Evolutionary conservation across 441 rosid genomes (phyloP).

Genomic region (Sinapis alba): DNA sequence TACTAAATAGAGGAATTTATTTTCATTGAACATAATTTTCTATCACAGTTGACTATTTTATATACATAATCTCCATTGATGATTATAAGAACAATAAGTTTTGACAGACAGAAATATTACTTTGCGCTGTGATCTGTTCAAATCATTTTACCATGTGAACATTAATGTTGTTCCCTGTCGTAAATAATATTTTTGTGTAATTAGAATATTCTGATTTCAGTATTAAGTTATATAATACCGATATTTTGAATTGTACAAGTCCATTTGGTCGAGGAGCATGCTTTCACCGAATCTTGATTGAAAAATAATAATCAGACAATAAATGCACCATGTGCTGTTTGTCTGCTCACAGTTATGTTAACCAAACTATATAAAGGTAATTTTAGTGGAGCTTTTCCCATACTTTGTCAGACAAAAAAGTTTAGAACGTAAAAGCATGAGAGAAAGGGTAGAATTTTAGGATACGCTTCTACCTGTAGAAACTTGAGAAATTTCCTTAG

Average conservation of each 20-base stretch:
- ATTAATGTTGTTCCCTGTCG: too few species aligned
- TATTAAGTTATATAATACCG: too few species aligned
- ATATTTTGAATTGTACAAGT: conserved; percentile 23
- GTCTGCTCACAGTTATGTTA: conserved; percentile 20
- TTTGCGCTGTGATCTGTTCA: conserved; percentile 10
- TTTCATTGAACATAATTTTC: neutral
- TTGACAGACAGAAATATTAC: neutral
- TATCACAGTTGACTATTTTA: neutral
- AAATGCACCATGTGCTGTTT: conserved; percentile 28
- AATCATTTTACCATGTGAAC: conserved; percentile 29
- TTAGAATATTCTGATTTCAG: too few species aligned
- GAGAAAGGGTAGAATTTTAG: too few species aligned
- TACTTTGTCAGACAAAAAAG: too few species aligned
- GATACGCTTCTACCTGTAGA: too few species aligned
- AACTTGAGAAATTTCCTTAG: too few species aligned
- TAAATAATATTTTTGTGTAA: neutral
- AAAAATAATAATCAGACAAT: conserved; percentile 18
- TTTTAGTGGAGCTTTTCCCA: too few species aligned
- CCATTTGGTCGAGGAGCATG: conserved; percentile 33
- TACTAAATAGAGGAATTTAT: neutral
- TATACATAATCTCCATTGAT: neutral
- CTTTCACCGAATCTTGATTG: conserved; percentile 27
- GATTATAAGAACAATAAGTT: neutral
- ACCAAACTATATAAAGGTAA: neutral
- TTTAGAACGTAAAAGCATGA: too few species aligned